phyloP scores from a whole-genome alignment of 2,329 filamentous ascomycete species.

The Parascedosporium putredinis region DNA sequence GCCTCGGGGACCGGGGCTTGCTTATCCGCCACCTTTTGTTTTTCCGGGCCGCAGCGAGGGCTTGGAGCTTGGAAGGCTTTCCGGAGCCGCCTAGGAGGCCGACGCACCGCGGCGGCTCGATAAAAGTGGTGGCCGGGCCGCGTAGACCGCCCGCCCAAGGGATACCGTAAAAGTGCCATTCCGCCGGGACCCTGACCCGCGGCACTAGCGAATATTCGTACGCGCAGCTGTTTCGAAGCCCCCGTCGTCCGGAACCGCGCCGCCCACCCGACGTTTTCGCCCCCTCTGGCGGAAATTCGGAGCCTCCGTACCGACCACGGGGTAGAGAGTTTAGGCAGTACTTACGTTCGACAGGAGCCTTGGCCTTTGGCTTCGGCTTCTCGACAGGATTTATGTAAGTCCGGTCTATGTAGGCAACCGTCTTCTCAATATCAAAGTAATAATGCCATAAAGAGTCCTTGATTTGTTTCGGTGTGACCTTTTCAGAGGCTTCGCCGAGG shows the following conservation, averaged over 20 bases:
- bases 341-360: conserved; percentile 34
- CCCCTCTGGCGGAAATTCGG: conserved; percentile 21
- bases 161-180: conserved; percentile 65
- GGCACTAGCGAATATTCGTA: conserved; percentile 6
- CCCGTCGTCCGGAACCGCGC: conserved; percentile 9
- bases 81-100: conserved; percentile 71
- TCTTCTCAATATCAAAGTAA: conserved; percentile 85
- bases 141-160: conserved; percentile 71
- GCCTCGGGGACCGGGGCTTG: conserved; percentile 17
- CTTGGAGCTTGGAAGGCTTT: conserved; percentile 84
- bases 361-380: conserved; percentile 28
- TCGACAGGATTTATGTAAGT: conserved; percentile 38
- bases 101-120: conserved; percentile 40
- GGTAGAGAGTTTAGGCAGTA: conserved; percentile 12
- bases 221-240: background rate
- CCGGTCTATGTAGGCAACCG: conserved; percentile 68
- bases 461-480: conserved; percentile 56
- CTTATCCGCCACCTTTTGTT: conserved; percentile 62
- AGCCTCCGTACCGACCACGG: background rate
- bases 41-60: conserved; percentile 74
- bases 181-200: conserved; percentile 1
- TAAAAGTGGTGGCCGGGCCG: conserved; percentile 54
- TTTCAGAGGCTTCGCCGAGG: conserved; percentile 49
- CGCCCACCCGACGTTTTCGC: conserved; percentile 13
- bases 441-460: conserved; percentile 92